Evolutionary conservation across 345 rosid species (phyloP).

Genomic region (Physaria fendleri): DNA sequence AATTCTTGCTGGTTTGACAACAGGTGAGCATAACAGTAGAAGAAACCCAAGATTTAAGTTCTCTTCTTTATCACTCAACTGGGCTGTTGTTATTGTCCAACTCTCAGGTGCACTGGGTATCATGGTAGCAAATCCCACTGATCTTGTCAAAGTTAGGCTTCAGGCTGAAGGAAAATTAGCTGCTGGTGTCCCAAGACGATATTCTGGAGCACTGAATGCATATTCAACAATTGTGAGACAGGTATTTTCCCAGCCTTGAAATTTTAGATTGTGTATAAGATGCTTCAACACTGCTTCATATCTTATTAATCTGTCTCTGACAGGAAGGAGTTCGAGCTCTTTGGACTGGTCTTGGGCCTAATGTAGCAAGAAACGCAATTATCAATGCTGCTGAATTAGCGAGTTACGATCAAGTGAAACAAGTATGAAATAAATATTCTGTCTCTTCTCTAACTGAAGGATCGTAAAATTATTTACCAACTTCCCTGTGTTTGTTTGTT

Average conservation of each 20-base stretch:
- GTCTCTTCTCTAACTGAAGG: background rate
- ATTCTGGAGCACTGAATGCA: conserved; percentile 88
- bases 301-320: conserved; percentile 13
- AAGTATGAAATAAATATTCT: conserved; percentile 35
- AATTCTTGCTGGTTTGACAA: conserved; percentile 94
- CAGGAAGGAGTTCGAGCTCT: conserved; percentile 93
- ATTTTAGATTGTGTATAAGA: conserved; percentile 2
- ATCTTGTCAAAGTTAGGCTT: conserved; percentile 98
- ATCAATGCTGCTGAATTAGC: conserved; percentile 98
- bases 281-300: background rate
- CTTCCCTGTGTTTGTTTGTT: conserved; percentile 12
- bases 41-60: background rate
- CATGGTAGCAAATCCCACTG: conserved; percentile 88
- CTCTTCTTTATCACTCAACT: background rate
- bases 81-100: background rate
- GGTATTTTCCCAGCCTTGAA: conserved; percentile 40
- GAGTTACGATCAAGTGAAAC: conserved; percentile 94
- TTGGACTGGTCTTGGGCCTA: conserved; percentile 98
- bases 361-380: conserved; percentile 86
- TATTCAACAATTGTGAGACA: conserved; percentile 87
- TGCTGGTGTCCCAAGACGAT: conserved; percentile 91
- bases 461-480: background rate
- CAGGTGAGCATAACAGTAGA: conserved; percentile 49
- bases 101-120: conserved; percentile 81
- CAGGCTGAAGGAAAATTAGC: conserved; percentile 98